Base-by-base conservation (phyloP, 192 early-diverging fungal species). In the Nowakowskiella sp. region DNA sequence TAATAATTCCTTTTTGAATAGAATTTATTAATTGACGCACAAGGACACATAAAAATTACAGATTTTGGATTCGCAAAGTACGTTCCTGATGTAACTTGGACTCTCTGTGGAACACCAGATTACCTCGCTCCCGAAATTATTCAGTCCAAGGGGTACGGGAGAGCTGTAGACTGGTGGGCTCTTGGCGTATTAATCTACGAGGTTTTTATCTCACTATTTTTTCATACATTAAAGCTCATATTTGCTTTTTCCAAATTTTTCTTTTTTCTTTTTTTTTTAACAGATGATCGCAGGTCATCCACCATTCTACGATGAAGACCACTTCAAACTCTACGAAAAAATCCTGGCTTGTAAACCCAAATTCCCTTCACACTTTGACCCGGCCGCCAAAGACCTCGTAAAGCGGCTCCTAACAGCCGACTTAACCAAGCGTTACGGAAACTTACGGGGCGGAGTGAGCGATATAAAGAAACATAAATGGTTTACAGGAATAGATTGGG, bases 301-400 rank as follows among this genome's bases (percentile, higher is more conserved):
- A 45, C 92, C 92, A 32, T 95, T 95, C 72, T 95, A 86, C 68
- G 90, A 95, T 70, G 91, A 95, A 51, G 89, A 92, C 62, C 91
- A 89, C 61, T 83, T 90, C 66, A 84, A 86, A 49, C 59, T 95
- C 47, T 95, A 94, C 59, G 92, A 92, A 70, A 92, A 92, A 71
- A 94, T 96, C 46, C 67, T 96, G 55, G 76, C 77, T 1, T 88
- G 92, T 27, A 81, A 76, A 29, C 83, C 89, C 33, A 71, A 77
- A 58, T 95, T 90, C 77, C 90, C 92, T n/a, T 49, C 83, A 43
- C 83, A 85, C 61, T 92, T 95, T 60, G 84, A 90, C 55, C 74
- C 82, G 0, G 60, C 71, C 1, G 84, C 87, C 7, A 90, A 88
- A 63, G 89, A 95, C 76, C 64, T 95, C 6, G 71, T 93, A 46